Evolutionary conservation across 768 basidiomycete species (phyloP), one percentile per base, ranked within the genome.

Genomic region (Porpolomopsis calyptriformis): DNA sequence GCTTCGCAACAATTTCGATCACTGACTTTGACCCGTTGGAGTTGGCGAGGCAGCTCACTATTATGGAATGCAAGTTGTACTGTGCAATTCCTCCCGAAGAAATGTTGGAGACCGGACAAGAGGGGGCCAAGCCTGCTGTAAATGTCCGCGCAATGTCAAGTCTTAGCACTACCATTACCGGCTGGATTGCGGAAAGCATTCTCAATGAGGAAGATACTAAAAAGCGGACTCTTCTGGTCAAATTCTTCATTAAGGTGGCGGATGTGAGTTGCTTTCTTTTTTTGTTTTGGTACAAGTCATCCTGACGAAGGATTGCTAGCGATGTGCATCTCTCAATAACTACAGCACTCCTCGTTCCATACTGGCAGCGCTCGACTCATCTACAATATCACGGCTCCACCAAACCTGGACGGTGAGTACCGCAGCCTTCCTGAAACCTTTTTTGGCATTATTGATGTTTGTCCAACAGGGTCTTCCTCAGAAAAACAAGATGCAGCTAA

Each of bases 1-100:
- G 78, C 52, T 86, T 79, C 48, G 56, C 65, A 7, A 62, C 70
- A 2, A 78, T 92, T 41, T 63, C 70, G 16, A 70, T 94, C 5
- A 86, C 82, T n/a, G 96, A 99, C 56, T 92, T 99, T 55, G 92
- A 98, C 57, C 69, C 85, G 25, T 65, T 93, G 52, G 96, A 99
- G 62, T 71, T 98, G 36, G 91, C 91, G 6, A 75, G 96, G 40
- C 96, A 99, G 64, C 60, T 98, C 54, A 96, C 94, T 14, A 76
- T 93, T 53, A 86, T 93, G 83, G 96, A 99, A 61, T 85, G 81
- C 53, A 77, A 77, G 48, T 64, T 96, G 37, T 98, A 92, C 60
- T 82, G 85, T 52, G 76, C 78, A 43, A 90, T 98, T 52, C 77
- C 75, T 46, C 78, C 93, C 0, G 87, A 91, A 53, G 96, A 98